Percentiles rank a stretch among this genome's conserved stretches.
phyloP scores from a whole-genome alignment of 176 grass and related monocot genomes.

The Zea luxurians region DNA sequence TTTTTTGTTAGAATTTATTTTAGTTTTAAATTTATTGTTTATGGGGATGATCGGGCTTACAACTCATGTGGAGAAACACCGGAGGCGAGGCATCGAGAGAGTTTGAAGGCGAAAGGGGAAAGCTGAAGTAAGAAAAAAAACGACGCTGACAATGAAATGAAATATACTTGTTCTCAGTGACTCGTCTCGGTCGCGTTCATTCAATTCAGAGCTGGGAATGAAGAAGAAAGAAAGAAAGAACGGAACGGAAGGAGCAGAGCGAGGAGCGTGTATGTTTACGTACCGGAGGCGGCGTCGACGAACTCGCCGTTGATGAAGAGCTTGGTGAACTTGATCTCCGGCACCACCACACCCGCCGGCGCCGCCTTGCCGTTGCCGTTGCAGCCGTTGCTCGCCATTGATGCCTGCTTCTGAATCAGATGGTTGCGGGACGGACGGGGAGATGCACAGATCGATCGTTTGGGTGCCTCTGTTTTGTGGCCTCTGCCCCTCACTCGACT shows the following conservation, averaged over 20 bases:
- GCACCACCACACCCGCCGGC: conserved; percentile 39
- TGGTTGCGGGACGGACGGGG: too few species aligned
- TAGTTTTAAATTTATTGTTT: too few species aligned
- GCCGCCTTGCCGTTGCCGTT: conserved; percentile 14
- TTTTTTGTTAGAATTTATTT: too few species aligned
- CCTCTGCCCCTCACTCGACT: too few species aligned
- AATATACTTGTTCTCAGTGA: neutral
- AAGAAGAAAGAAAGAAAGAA: neutral
- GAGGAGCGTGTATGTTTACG: too few species aligned
- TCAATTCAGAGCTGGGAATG: neutral
- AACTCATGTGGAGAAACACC: neutral
- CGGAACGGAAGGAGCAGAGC: neutral
- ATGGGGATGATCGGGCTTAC: too few species aligned
- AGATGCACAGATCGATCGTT: too few species aligned
- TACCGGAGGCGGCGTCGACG: conserved; percentile 77
- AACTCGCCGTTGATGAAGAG: conserved; percentile 92
- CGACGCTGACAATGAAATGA: neutral
- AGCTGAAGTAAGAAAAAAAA: too few species aligned
- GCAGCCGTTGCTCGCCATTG: conserved; percentile 38
- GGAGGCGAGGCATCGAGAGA: neutral
- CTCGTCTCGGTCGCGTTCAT: neutral
- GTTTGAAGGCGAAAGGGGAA: neutral
- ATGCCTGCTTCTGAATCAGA: neutral
- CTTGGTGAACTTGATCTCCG: conserved; percentile 91
- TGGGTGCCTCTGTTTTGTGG: too few species aligned